Conservation (phyloP, 768 basidiomycete species). For the Stropharia rugosoannulata region DNA sequence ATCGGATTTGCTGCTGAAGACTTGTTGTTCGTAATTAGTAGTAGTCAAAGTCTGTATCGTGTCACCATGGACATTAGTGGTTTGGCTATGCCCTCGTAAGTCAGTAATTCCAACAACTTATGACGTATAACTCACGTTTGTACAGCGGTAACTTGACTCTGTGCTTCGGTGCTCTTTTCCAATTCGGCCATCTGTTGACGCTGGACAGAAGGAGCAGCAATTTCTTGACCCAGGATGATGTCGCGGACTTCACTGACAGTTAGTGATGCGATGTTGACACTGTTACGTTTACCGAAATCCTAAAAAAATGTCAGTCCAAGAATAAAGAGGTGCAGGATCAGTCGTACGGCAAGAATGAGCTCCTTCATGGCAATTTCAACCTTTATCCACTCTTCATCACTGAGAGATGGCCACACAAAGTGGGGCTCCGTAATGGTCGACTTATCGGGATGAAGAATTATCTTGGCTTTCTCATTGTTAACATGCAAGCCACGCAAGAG, state of each 20-base stretch:
- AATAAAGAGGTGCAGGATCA: background rate
- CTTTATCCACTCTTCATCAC: constrained; percentile 98
- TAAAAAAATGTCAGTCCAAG: constrained; percentile 25
- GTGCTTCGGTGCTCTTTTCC: constrained; percentile 94
- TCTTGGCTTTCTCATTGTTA: constrained; percentile 99
- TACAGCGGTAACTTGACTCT: constrained; percentile 91
- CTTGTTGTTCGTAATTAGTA: constrained; percentile 96
- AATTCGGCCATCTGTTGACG: constrained; percentile 99
- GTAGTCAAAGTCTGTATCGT: constrained; percentile 95
- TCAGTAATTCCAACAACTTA: too few species aligned
- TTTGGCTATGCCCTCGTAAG: constrained; percentile 52
- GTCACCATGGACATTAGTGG: constrained; percentile 97
- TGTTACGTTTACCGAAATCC: constrained; percentile 99
- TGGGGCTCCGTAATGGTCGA: constrained; percentile 96
- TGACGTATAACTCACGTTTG: constrained; percentile 58
- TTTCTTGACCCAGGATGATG: constrained; percentile 98
- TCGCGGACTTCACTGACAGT: constrained; percentile 97
- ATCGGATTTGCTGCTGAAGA: constrained; percentile 99
- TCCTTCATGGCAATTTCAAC: constrained; percentile 99
- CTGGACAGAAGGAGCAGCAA: constrained; percentile 92
- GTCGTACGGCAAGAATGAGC: constrained; percentile 79
- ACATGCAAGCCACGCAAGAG: constrained; percentile 96
- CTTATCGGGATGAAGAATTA: constrained; percentile 96
- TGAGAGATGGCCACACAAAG: constrained; percentile 94
- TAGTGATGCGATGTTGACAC: constrained; percentile 96